Evolutionary conservation across 2,329 filamentous ascomycete genomes (phyloP).

Genomic region (Incumbomyces delicatus): DNA sequence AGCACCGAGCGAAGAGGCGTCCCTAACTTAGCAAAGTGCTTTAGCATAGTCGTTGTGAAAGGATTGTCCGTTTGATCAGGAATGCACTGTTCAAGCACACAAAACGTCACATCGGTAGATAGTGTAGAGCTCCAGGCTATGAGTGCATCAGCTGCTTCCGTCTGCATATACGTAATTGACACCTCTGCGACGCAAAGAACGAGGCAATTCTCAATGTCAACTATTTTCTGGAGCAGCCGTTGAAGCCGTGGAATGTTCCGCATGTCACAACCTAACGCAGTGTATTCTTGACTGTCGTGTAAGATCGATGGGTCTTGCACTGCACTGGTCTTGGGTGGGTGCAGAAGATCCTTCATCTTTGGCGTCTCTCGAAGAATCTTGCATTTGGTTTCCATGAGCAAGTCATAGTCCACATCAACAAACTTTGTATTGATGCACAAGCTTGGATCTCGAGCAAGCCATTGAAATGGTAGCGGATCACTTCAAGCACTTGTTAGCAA

Average conservation of each 20-base stretch:
- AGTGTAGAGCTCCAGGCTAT: constrained; percentile 69
- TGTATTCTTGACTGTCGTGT: constrained; percentile 17
- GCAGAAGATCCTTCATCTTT: constrained; percentile 26
- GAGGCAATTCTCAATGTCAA: constrained; percentile 49
- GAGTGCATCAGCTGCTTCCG: constrained; percentile 59
- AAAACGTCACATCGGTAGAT: constrained; percentile 69
- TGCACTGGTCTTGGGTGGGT: constrained; percentile 24
- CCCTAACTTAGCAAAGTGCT: constrained; percentile 20
- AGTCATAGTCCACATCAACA: constrained; percentile 20
- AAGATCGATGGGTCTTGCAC: constrained; percentile 43
- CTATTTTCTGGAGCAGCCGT: constrained; percentile 46
- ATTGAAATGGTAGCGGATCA: constrained; percentile 80
- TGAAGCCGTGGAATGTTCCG: constrained; percentile 55
- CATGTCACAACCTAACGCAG: constrained; percentile 33
- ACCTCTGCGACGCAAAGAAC: constrained; percentile 83
- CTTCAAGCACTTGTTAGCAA: constrained; percentile 37
- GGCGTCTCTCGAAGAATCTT: constrained; percentile 19
- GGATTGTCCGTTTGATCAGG: constrained; percentile 69
- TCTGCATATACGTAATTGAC: constrained; percentile 82
- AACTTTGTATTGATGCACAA: constrained; percentile 24
- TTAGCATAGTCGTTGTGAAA: constrained; percentile 45
- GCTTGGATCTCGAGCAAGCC: constrained; percentile 55
- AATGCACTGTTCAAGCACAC: constrained; percentile 75
- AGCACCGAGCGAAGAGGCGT: constrained; percentile 32
- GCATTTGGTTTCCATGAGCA: constrained; percentile 20